phyloP scores from a whole-genome alignment of 176 grass and related monocot genomes.

The Phragmites australis region DNA sequence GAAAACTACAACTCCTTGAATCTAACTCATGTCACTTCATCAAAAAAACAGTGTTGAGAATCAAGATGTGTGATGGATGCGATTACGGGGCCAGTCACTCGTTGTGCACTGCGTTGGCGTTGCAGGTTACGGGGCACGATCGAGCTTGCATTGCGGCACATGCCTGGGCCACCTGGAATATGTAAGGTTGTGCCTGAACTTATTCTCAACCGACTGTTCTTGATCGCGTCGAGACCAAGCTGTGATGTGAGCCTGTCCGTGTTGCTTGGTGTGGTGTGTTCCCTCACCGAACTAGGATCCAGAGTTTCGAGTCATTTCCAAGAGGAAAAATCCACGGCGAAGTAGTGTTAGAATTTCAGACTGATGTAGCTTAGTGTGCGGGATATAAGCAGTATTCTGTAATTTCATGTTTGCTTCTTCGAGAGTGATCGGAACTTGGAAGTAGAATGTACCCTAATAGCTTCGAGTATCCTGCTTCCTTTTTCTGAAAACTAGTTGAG shows the following conservation, averaged over 20 bases:
- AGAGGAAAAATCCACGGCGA: conserved; percentile 44
- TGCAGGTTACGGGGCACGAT: background rate
- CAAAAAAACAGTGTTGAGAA: background rate
- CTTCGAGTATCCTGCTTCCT: too few relatives aligned
- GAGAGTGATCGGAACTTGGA: too few relatives aligned
- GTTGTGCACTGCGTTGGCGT: background rate
- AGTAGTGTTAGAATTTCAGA: conserved; percentile 7
- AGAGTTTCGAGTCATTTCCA: conserved; percentile 37
- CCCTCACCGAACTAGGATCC: conserved; percentile 33
- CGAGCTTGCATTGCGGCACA: conserved; percentile 21
- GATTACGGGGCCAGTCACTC: background rate
- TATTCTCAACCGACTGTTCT: conserved; percentile 50
- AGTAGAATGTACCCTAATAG: too few relatives aligned
- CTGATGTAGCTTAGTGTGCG: background rate
- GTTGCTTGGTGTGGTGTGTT: conserved; percentile 4
- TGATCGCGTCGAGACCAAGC: conserved; percentile 6
- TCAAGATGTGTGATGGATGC: conserved; percentile 12
- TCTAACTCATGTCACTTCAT: conserved; percentile 25
- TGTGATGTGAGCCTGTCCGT: conserved; percentile 8
- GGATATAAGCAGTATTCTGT: too few relatives aligned
- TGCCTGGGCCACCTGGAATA: conserved; percentile 46
- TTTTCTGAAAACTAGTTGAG: too few relatives aligned
- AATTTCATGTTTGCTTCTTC: too few relatives aligned
- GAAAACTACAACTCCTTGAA: conserved; percentile 22
- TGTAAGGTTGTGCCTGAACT: conserved; percentile 46